Conservation (phyloP, 1,284 basidiomycete genomes). For the Apiotrichum akiyoshidainum region DNA sequence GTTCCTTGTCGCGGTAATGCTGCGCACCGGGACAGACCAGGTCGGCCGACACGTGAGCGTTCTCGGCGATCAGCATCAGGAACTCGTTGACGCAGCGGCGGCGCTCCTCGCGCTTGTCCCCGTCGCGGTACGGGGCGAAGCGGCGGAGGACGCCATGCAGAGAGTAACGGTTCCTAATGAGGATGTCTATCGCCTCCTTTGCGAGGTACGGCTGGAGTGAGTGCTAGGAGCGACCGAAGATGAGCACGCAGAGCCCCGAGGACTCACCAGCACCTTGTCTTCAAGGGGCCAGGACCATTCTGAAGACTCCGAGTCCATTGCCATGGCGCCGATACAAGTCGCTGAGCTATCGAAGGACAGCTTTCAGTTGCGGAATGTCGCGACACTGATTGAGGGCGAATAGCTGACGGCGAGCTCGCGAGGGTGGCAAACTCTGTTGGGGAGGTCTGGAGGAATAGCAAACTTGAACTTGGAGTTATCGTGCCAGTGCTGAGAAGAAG, state of each 20-base stretch:
- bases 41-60: background rate
- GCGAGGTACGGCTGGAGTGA: background rate
- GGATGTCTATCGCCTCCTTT: constrained; percentile 2
- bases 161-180: background rate
- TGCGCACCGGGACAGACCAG: constrained; percentile 1
- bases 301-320: no score
- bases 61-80: constrained; percentile 1
- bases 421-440: no score
- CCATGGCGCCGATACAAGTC: no score
- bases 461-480: no score
- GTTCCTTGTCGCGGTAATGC: background rate
- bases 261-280: background rate
- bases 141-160: constrained; percentile 1
- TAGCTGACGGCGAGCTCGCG: no score
- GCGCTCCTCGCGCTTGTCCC: background rate
- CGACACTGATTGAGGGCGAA: no score
- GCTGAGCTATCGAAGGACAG: no score
- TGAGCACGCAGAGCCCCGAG: background rate
- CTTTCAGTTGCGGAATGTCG: no score
- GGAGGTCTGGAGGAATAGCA: no score
- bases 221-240: background rate
- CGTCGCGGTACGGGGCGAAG: background rate
- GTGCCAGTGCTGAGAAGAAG: no score
- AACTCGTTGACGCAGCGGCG: constrained; percentile 6
- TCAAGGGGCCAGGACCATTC: constrained; percentile 1